A percentile compares a stretch with the other conserved stretches of the same genome.
Conservation (phyloP, 2,329 filamentous ascomycete species). For the Boeremia lycopersici region DNA sequence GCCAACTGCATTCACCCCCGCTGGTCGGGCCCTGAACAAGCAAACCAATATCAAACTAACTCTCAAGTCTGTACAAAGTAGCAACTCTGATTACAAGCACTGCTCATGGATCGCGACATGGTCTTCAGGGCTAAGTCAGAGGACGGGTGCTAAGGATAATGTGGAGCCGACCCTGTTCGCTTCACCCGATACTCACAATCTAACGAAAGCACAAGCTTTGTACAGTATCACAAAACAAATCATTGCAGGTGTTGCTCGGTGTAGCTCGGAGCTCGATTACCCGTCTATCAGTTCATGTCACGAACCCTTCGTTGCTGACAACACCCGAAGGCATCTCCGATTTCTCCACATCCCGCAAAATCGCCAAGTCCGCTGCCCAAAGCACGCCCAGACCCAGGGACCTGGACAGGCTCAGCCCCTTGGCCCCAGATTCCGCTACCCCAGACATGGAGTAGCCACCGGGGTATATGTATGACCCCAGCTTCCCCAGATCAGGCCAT, state of each 20-base stretch:
- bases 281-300: neutral
- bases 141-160: neutral
- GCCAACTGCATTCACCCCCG: no score
- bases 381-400: neutral
- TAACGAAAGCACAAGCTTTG: neutral
- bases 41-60: no score
- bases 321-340: neutral
- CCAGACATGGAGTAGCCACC: neutral
- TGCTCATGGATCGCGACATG: no score
- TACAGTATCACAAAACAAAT: neutral
- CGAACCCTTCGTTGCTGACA: neutral
- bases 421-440: neutral
- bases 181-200: neutral
- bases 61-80: neutral
- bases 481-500: neutral
- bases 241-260: neutral
- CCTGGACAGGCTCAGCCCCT: neutral
- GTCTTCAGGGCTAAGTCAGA: neutral
- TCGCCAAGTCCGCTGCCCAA: neutral
- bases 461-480: constrained; percentile 2
- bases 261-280: neutral
- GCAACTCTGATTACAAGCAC: no score
- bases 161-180: neutral
- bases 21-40: no score
- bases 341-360: neutral